A percentile compares a stretch with the other conserved stretches of the same genome.
Conservation (phyloP, 345 rosid genomes). For the Barbarea vulgaris region DNA sequence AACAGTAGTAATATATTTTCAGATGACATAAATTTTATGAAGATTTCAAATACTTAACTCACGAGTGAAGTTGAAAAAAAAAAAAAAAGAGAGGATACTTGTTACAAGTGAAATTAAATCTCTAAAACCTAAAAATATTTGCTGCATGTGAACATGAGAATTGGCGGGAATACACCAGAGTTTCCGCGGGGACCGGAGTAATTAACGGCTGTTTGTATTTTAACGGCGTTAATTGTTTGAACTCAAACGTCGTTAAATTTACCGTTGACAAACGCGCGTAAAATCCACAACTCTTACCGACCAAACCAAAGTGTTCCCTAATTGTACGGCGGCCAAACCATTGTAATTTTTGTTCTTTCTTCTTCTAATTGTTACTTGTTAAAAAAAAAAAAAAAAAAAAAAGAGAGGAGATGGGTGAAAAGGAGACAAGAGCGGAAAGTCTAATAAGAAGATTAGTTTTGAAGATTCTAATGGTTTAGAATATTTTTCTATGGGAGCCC, state of each 20-base stretch:
- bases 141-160: slow-evolving; percentile 8
- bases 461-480: slow-evolving; percentile 29
- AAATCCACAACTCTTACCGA: slow-evolving; percentile 14
- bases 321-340: not conserved
- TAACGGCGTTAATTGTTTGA: slow-evolving; percentile 19
- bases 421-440: slow-evolving; percentile 36
- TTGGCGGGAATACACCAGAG: slow-evolving; percentile 23
- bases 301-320: slow-evolving; percentile 17
- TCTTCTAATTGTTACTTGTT: not conserved
- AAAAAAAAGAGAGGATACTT: not conserved
- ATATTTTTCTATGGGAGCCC: slow-evolving; percentile 18
- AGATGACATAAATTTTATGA: not conserved
- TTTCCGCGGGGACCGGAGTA: slow-evolving; percentile 31
- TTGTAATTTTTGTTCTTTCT: not conserved
- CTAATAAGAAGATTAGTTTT: slow-evolving; percentile 18
- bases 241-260: slow-evolving; percentile 4
- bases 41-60: not conserved
- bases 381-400: not conserved
- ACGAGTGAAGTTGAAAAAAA: not conserved
- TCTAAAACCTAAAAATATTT: not conserved
- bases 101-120: not conserved
- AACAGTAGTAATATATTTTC: not conserved
- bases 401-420: slow-evolving; percentile 1
- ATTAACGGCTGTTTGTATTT: slow-evolving; percentile 19
- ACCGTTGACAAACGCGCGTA: slow-evolving; percentile 8